Conservation (phyloP, 2,329 filamentous ascomycete species). For the Podosphaera fusca region DNA sequence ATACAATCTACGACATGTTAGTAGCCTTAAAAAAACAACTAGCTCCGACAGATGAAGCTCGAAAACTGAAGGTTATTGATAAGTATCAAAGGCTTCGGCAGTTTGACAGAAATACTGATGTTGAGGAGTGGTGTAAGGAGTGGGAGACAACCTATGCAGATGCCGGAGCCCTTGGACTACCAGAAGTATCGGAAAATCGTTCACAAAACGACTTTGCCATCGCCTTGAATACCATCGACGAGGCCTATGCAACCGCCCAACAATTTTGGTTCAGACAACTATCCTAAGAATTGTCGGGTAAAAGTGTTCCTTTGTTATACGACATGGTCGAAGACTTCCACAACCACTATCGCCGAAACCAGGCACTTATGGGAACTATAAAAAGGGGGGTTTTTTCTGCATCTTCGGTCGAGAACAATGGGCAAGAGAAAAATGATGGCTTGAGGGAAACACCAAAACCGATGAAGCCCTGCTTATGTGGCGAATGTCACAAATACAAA, state of each 20-base stretch:
- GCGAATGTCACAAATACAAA: neutral
- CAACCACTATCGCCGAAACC: slow-evolving; percentile 1
- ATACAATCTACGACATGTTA: neutral
- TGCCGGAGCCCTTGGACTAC: neutral
- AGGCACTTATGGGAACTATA: neutral
- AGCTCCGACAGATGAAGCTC: neutral
- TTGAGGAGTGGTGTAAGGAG: neutral
- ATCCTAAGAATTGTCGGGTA: neutral
- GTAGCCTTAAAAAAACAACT: neutral
- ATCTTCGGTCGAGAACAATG: neutral
- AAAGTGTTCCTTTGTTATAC: neutral
- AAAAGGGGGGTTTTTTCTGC: neutral
- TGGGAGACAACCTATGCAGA: neutral
- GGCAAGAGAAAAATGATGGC: neutral
- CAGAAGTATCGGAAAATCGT: neutral
- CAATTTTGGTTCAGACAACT: neutral
- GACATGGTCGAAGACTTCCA: neutral
- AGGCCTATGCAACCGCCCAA: neutral
- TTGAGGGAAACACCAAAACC: neutral
- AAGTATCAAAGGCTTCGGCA: neutral
- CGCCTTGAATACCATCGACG: neutral
- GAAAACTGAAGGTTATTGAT: neutral
- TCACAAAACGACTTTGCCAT: neutral
- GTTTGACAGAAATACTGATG: neutral
- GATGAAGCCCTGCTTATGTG: neutral